These are phyloP conservation scores for Peniophora sp. DNA, from an alignment of 1,284 basidiomycete genomes.

Conservation along the genomic window DNA sequence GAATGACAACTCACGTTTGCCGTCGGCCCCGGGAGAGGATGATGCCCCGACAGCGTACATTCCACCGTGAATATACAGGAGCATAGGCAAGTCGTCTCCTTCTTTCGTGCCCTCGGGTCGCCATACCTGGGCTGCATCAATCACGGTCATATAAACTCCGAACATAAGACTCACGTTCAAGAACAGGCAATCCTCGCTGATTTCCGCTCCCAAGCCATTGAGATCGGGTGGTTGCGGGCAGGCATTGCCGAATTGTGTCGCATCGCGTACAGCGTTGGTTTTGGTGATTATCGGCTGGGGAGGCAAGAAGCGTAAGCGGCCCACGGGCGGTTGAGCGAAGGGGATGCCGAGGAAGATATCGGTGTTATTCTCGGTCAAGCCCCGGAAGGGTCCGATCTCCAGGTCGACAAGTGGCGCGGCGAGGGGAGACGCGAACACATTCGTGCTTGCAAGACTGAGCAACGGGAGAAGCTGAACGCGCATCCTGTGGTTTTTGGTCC, in stretches of 20 bases:
- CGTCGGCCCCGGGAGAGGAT: too few relatives aligned
- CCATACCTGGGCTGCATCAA: too few relatives aligned
- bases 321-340: constrained; percentile 54
- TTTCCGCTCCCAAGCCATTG: constrained; percentile 33
- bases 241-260: constrained; percentile 45
- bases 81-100: constrained; percentile 32
- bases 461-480: too few relatives aligned
- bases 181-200: constrained; percentile 48
- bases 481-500: too few relatives aligned
- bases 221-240: constrained; percentile 41
- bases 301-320: constrained; percentile 46
- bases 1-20: too few relatives aligned
- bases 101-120: constrained; percentile 28
- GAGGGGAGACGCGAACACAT: too few relatives aligned
- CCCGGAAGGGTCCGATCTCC: constrained; percentile 38
- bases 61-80: constrained; percentile 47
- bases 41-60: not conserved
- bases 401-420: constrained; percentile 18
- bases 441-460: too few relatives aligned
- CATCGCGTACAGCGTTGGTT: constrained; percentile 27
- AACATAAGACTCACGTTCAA: constrained; percentile 41
- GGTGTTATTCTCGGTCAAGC: constrained; percentile 32
- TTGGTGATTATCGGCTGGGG: constrained; percentile 41
- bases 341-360: constrained; percentile 59
- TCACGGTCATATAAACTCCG: too few relatives aligned